Evolutionary conservation across 2,329 filamentous ascomycete genomes (phyloP).

Genomic region (Paramyrothecium sp.): DNA sequence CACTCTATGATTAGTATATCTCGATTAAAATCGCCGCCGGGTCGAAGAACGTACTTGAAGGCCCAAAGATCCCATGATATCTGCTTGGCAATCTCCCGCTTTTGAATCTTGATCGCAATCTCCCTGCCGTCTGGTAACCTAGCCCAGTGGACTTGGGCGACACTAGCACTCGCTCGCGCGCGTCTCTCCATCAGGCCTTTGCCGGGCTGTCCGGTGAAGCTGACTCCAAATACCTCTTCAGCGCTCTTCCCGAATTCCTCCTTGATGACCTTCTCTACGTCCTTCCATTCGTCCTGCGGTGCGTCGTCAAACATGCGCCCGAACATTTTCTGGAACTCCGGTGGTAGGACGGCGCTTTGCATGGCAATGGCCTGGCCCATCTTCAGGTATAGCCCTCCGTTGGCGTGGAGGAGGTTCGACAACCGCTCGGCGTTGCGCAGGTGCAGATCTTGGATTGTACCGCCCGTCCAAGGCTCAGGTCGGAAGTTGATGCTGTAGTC

Average conservation of each 20-base stretch:
- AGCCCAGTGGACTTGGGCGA: constrained; percentile 97
- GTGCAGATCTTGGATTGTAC: constrained; percentile 76
- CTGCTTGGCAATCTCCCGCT: constrained; percentile 87
- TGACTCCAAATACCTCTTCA: constrained; percentile 91
- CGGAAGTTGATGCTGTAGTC: constrained; percentile 99
- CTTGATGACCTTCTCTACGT: constrained; percentile 79
- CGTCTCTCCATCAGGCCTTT: constrained; percentile 61
- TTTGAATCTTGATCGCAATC: constrained; percentile 95
- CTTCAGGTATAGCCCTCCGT: constrained; percentile 94
- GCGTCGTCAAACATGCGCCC: constrained; percentile 96
- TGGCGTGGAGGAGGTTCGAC: constrained; percentile 76
- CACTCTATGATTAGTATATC: constrained; percentile 9
- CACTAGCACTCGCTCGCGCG: constrained; percentile 77
- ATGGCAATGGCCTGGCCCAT: constrained; percentile 98
- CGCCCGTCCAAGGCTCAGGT: constrained; percentile 70
- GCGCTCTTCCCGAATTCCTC: constrained; percentile 86
- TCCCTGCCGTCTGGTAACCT: constrained; percentile 80
- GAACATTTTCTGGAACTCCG: constrained; percentile 97
- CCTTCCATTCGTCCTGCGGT: constrained; percentile 85
- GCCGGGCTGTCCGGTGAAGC: constrained; percentile 71
- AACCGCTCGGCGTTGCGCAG: constrained; percentile 79
- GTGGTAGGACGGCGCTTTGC: constrained; percentile 91
- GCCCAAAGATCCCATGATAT: constrained; percentile 95
- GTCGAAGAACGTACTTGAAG: constrained; percentile 65
- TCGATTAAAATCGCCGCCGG: not conserved